A percentile compares a stretch with the other conserved stretches of the same genome.
These are phyloP conservation scores for Mycena filopes DNA, from an alignment of 768 basidiomycete genomes.

Conservation along the genomic window DNA sequence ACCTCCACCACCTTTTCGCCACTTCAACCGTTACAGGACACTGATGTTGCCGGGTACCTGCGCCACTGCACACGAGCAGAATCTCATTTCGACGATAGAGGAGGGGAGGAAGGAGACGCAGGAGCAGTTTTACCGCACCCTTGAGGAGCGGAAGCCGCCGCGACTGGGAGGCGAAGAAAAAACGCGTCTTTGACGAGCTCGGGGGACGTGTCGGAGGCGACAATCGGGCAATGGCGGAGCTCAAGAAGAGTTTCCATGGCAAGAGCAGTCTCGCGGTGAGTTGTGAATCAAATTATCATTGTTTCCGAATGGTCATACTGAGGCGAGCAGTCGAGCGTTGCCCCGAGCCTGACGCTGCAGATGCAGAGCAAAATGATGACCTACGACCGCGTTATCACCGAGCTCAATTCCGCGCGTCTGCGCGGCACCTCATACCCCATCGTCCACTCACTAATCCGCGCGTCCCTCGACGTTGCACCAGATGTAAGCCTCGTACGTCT, in stretches of 20 bases:
- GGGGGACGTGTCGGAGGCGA: slow-evolving; percentile 73
- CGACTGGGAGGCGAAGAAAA: slow-evolving; percentile 94
- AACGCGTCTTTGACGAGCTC: slow-evolving; percentile 88
- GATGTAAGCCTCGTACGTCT: slow-evolving; percentile 60
- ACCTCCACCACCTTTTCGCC: slow-evolving; percentile 87
- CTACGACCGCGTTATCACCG: slow-evolving; percentile 85
- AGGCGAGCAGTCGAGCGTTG: slow-evolving; percentile 44
- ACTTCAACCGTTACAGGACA: slow-evolving; percentile 93
- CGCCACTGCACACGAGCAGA: slow-evolving; percentile 96
- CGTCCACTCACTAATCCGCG: slow-evolving; percentile 76
- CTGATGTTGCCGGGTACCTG: slow-evolving; percentile 92
- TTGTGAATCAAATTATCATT: no score
- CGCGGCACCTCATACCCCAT: slow-evolving; percentile 81
- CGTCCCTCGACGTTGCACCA: slow-evolving; percentile 65
- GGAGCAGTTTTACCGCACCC: slow-evolving; percentile 82
- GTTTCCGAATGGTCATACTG: background rate
- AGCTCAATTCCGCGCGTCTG: slow-evolving; percentile 79
- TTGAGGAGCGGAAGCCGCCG: slow-evolving; percentile 79
- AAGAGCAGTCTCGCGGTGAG: slow-evolving; percentile 67
- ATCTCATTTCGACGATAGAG: slow-evolving; percentile 93
- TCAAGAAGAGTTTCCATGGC: slow-evolving; percentile 71
- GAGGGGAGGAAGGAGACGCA: slow-evolving; percentile 88
- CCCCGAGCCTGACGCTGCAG: slow-evolving; percentile 72
- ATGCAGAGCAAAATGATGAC: slow-evolving; percentile 97
- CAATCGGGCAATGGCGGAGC: slow-evolving; percentile 63